A percentile compares a stretch with the other conserved stretches of the same genome.
Evolutionary conservation across 2,329 filamentous ascomycete genomes (phyloP).

Genomic region (Aspergillus tubingensis): DNA sequence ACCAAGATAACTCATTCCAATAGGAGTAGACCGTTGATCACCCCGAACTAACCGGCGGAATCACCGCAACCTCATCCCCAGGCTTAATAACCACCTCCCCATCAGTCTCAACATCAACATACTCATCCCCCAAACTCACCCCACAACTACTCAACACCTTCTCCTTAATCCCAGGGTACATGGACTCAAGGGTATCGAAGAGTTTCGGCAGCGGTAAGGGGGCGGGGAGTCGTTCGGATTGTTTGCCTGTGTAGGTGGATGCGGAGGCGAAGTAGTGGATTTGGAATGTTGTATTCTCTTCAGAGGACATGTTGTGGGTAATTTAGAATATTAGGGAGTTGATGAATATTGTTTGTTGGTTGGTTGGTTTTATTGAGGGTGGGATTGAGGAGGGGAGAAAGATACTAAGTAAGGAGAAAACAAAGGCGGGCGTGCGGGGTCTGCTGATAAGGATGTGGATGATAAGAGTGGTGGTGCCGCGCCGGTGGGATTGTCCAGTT

Average conservation of each 20-base stretch:
- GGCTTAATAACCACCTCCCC: constrained; percentile 36
- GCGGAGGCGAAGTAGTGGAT: constrained; percentile 51
- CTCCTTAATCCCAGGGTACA: constrained; percentile 44
- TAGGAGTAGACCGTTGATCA: constrained; percentile 20
- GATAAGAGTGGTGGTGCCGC: neutral
- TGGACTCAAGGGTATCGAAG: constrained; percentile 41
- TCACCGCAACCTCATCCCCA: constrained; percentile 49
- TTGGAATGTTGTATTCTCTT: constrained; percentile 34
- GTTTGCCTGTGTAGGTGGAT: constrained; percentile 43
- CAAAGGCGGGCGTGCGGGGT: neutral
- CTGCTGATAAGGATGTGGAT: neutral
- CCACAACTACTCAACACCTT: constrained; percentile 44
- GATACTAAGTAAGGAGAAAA: neutral
- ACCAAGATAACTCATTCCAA: no score
- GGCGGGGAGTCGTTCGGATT: constrained; percentile 43
- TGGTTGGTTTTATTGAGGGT: neutral
- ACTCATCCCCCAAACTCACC: constrained; percentile 47
- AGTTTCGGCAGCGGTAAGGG: constrained; percentile 42
- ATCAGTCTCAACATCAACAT: constrained; percentile 41
- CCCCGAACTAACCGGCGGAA: constrained; percentile 52
- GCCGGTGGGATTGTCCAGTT: neutral
- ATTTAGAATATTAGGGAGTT: neutral
- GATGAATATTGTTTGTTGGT: neutral
- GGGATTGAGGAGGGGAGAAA: neutral
- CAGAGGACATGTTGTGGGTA: neutral